A percentile compares a stretch with the other conserved stretches of the same genome.
Conservation (phyloP, 805 yeast genomes). For the Spathaspora gorwiae region DNA sequence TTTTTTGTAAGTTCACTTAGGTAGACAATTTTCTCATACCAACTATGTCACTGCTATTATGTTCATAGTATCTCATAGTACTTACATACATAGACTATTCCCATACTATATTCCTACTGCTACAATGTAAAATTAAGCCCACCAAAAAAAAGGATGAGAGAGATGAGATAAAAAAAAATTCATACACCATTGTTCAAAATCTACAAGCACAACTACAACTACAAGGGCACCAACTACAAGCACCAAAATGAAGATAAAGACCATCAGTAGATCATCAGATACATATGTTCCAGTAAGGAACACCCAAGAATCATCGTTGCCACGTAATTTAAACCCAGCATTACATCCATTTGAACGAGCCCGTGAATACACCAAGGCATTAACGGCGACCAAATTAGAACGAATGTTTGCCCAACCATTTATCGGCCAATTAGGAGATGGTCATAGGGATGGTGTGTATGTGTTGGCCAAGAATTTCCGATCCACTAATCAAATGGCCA, state of each 20-base stretch:
- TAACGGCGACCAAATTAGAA: conserved; percentile 92
- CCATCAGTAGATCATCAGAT: conserved; percentile 86
- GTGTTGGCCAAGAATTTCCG: conserved; percentile 74
- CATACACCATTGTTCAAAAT: no score
- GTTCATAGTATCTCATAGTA: no score
- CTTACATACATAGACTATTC: no score
- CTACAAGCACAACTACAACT: no score
- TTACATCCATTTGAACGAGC: conserved; percentile 97
- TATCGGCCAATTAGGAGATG: conserved; percentile 88
- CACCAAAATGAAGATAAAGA: conserved; percentile 70
- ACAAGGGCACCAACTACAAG: neutral
- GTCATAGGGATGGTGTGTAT: conserved; percentile 94
- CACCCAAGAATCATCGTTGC: conserved; percentile 80
- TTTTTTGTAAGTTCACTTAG: no score
- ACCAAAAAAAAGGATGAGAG: no score
- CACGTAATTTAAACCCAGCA: conserved; percentile 89
- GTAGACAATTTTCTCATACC: no score
- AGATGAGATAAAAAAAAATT: no score
- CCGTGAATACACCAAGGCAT: conserved; percentile 89
- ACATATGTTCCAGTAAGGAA: conserved; percentile 88
- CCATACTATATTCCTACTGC: no score
- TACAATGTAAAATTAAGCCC: no score
- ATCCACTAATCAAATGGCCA: conserved; percentile 69
- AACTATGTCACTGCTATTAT: no score
- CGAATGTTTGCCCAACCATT: conserved; percentile 98